phyloP scores from a whole-genome alignment of 805 yeast species.

The Ascoidea asiatica region DNA sequence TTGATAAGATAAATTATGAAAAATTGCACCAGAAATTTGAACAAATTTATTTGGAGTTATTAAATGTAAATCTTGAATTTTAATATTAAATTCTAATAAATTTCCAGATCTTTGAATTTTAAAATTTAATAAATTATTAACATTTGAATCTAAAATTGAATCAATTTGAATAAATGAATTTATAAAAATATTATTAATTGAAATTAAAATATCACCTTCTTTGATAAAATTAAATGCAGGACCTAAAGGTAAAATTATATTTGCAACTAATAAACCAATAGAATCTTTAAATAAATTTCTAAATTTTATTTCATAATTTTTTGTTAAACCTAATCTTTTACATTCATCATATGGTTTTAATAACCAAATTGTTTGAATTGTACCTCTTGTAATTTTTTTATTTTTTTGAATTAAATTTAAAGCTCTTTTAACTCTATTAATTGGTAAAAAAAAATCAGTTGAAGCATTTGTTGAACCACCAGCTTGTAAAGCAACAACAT shows the following conservation, averaged over 20 bases:
- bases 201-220: conserved; percentile 77
- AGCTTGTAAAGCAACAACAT: conserved; percentile 86
- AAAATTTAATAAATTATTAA: conserved; percentile 44
- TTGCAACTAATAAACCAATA: conserved; percentile 76
- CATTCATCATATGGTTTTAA: conserved; percentile 85
- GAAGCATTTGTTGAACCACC: conserved; percentile 90
- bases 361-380: conserved; percentile 83
- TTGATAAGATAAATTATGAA: conserved; percentile 78
- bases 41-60: conserved; percentile 77
- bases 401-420: conserved; percentile 52
- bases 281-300: conserved; percentile 57
- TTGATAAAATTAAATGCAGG: conserved; percentile 62
- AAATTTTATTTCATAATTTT: conserved; percentile 58
- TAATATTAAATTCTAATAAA: conserved; percentile 32
- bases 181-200: conserved; percentile 52
- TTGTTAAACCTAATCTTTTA: conserved; percentile 68
- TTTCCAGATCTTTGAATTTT: conserved; percentile 66
- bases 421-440: conserved; percentile 73
- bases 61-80: conserved; percentile 62
- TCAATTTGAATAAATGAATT: conserved; percentile 72
- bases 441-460: conserved; percentile 84
- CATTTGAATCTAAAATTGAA: conserved; percentile 59
- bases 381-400: conserved; percentile 67
- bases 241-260: conserved; percentile 70
- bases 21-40: conserved; percentile 76